These are phyloP conservation scores for Fusarium coffeatum DNA, from an alignment of 2,329 filamentous ascomycete genomes.

Conservation along the genomic window DNA sequence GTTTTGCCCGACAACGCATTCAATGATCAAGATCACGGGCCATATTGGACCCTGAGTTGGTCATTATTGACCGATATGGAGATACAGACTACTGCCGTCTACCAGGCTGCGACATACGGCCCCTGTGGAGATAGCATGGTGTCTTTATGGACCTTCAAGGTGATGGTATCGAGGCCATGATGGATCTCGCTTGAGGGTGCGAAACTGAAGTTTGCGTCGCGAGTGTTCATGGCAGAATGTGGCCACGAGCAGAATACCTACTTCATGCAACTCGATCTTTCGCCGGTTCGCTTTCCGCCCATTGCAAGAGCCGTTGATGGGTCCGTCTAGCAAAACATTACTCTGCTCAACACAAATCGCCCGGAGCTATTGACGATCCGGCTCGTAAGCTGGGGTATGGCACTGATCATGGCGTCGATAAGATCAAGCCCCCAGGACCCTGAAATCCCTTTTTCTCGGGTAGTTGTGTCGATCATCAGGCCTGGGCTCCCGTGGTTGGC, in stretches of 20 bases:
- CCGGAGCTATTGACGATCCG: constrained; percentile 19
- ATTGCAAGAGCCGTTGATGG: not conserved
- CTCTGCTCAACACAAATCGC: constrained; percentile 14
- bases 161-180: constrained; percentile 8
- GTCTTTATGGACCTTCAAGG: constrained; percentile 14
- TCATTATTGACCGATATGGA: constrained; percentile 3
- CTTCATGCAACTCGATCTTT: constrained; percentile 4
- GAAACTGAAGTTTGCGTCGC: constrained; percentile 14
- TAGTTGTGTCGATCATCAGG: constrained; percentile 37
- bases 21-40: constrained; percentile 6
- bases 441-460: constrained; percentile 28
- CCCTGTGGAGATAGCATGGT: constrained; percentile 31
- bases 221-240: constrained; percentile 8
- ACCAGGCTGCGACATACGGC: constrained; percentile 11
- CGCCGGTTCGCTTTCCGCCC: not conserved
- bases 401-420: constrained; percentile 30
- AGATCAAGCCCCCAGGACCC: constrained; percentile 38
- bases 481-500: constrained; percentile 21
- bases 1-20: constrained; percentile 14
- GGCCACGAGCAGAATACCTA: not conserved
- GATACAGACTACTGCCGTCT: constrained; percentile 26
- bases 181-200: constrained; percentile 5
- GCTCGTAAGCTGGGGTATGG: constrained; percentile 20
- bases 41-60: constrained; percentile 13
- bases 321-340: not conserved